Base-by-base conservation (phyloP, 768 basidiomycete genomes). In the Boletus rubescentipes region DNA sequence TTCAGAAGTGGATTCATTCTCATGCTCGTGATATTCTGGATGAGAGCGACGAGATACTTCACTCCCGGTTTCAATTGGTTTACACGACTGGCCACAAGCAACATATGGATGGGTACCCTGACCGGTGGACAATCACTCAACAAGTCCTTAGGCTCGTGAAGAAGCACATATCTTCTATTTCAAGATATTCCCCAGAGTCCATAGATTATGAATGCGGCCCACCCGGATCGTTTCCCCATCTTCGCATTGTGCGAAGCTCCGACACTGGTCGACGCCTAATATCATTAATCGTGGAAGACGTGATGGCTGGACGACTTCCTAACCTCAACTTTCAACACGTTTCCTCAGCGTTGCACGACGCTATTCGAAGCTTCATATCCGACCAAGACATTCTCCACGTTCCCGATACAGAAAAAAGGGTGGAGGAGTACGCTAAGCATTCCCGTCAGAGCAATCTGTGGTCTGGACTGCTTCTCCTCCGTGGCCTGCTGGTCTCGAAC, bases 71-170 rank as follows among this genome's bases (percentile, higher is more conserved):
- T 20, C 45, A 46, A 15, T 4, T 46, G 18, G 21, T 46, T n/a
- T 72, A 73, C 44, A 65, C 71, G 1, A 47, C 61, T 3, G 71
- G 71, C 26, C n/a, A 40, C 2, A 60, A 61, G 34, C 46, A n/a
- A n/a, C 48, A 57, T 9, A 40, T 73, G 2, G 50, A 72, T 15
- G 66, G 62, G 16, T 57, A 57, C 29, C 68, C 69, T 0, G 58
- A 70, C 35, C 51, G 71, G 34, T 72, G 71, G 71, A 51, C 44
- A 1, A 67, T 57, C 3, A 54, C 44, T 7, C 71, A 72, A 20
- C 58, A 73, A n/a, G 46, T 71, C 1, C 41, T 71, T 20, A 7
- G 18, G 32, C 59, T 65, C 9, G 45, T 66, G 1, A 47, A 45
- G 14, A 40, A 42, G 3, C 51, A 52, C 23, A 55, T 51, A 3